Percentiles rank a stretch among this genome's conserved stretches.
phyloP scores from a whole-genome alignment of 1,139 yeast species.

The Lodderomyces theae region DNA sequence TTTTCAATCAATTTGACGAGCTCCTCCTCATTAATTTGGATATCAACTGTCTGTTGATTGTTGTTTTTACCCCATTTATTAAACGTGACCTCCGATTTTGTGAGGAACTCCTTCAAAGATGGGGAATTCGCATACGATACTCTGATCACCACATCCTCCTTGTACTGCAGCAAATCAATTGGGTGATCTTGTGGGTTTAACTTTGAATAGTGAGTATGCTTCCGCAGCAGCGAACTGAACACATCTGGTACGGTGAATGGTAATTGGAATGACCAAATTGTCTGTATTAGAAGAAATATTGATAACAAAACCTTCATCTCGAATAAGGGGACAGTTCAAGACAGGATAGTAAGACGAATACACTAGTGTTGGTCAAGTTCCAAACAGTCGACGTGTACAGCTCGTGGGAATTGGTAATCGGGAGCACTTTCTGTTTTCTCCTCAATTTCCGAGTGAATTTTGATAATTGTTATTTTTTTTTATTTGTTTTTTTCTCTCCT shows the following conservation, averaged over 20 bases:
- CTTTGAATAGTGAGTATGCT: conserved; percentile 17
- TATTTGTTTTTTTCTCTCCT: no score
- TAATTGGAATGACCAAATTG: conserved; percentile 9
- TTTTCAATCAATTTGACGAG: conserved; percentile 21
- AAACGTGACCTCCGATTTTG: conserved; percentile 10
- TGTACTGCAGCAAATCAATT: conserved; percentile 49
- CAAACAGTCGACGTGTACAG: no score
- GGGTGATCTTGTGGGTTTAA: conserved; percentile 34
- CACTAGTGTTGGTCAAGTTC: no score
- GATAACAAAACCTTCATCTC: background rate
- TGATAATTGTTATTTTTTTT: no score
- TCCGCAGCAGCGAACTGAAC: background rate
- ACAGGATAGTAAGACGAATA: no score
- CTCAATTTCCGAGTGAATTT: no score
- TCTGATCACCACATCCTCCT: conserved; percentile 52
- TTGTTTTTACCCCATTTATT: conserved; percentile 34
- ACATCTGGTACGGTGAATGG: conserved; percentile 11
- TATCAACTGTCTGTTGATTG: conserved; percentile 27
- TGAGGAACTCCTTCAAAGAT: conserved; percentile 21
- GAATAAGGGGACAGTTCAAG: background rate
- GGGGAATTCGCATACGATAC: conserved; percentile 20
- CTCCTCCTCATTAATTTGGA: conserved; percentile 29
- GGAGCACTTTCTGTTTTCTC: no score
- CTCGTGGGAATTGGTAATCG: no score
- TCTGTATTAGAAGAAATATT: conserved; percentile 1